Conservation (phyloP, 345 rosid species). For the Rhizophora mangle region DNA sequence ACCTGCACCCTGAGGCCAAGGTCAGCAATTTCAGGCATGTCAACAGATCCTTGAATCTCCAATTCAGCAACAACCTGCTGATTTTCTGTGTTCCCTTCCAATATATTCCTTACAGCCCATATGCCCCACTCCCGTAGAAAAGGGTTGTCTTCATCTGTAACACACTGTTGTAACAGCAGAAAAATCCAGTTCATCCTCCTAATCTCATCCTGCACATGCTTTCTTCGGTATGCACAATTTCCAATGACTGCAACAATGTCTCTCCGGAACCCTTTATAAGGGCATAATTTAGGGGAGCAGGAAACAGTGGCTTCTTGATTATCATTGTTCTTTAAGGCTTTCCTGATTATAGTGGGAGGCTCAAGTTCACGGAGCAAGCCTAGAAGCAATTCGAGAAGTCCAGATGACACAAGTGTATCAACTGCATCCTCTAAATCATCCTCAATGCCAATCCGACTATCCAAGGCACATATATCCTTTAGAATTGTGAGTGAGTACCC, state of each 20-base stretch:
- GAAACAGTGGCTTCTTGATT: conserved; percentile 23
- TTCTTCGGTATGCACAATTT: conserved; percentile 63
- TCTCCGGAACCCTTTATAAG: conserved; percentile 71
- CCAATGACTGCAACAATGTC: conserved; percentile 77
- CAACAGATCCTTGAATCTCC: conserved; percentile 71
- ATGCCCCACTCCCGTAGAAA: conserved; percentile 87
- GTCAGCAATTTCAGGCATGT: conserved; percentile 61
- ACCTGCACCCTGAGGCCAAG: conserved; percentile 70
- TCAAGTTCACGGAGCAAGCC: conserved; percentile 55
- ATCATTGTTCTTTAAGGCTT: conserved; percentile 40
- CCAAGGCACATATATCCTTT: conserved; percentile 58
- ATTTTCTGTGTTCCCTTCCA: conserved; percentile 72
- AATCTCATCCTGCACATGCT: conserved; percentile 65
- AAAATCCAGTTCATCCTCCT: conserved; percentile 53
- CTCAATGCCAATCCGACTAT: conserved; percentile 23
- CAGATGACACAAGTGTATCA: conserved; percentile 41
- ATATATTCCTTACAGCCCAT: conserved; percentile 62
- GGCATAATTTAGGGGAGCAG: conserved; percentile 40
- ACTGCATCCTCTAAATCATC: conserved; percentile 36
- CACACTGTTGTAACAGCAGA: conserved; percentile 73
- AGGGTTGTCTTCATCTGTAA: conserved; percentile 63
- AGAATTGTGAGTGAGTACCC: conserved; percentile 60
- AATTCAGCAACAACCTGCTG: conserved; percentile 56
- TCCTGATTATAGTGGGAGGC: conserved; percentile 59
- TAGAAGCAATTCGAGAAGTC: conserved; percentile 47